Evolutionary conservation across 805 yeast species (phyloP), one percentile per base, ranked within the genome.

Genomic region (Cyberlindnera americana): DNA sequence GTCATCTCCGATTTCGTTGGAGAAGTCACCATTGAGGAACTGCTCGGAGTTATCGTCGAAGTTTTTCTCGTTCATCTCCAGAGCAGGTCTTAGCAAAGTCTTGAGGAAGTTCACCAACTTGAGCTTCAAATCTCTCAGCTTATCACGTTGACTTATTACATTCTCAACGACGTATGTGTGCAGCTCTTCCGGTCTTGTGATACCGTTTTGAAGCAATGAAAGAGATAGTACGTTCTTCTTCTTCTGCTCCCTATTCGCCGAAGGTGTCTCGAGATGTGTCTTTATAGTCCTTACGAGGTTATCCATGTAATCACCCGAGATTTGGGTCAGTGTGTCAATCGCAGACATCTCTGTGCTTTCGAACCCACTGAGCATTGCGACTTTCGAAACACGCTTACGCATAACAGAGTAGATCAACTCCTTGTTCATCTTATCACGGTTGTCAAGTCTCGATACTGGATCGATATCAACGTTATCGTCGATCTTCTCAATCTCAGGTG

Each of bases 1-100:
- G 64, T 93, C 99, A 53, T 91, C 99, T 6, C 98, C 99, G 27
- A 93, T 66, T 45, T 90, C 96, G 52, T 77, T 83, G 1, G 96
- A 83, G 60, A 93, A 93, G 54, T 90, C 97, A 42, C 99, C 99
- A 22, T 93, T 84, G 49, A 91, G 64, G 58, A 90, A 93, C 61
- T 91, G 96, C 48, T 93, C 97, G 53, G 95, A 83, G 54, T 88
- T 86, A 57, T 95, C 99, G 27, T 69, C 78, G 60, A 93, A 93
- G 48, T 79, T 83, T 38, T 75, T 73, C 55, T 90, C 98, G 37
- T 75, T 80, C 48, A 82, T 65, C 44, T 83, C 88, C 19, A 75
- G 48, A 1, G 79, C 77, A 1, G 99, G 99, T 41, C 96, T 73
- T 40, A 93, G 69, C 43, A 90, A 65, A 21, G 85, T 95, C 44